phyloP scores from a whole-genome alignment of 23 red algal genomes.

The Gracilaria gracilis region DNA sequence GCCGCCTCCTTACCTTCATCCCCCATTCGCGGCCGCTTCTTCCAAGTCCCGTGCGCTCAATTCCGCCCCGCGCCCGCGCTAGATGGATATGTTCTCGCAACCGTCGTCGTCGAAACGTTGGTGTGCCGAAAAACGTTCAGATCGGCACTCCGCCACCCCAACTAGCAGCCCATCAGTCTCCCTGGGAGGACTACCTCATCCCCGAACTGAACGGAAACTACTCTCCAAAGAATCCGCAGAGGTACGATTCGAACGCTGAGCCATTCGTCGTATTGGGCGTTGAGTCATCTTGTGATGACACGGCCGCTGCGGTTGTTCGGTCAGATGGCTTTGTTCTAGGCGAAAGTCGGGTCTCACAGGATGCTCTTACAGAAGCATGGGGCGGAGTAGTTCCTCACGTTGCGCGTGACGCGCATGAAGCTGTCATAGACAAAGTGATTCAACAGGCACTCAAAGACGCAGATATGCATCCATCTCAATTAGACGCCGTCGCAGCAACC shows the following conservation, averaged over 20 bases:
- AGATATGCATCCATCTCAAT: not conserved
- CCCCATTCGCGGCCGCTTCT: not conserved
- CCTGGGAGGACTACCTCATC: slow-evolving; percentile 76
- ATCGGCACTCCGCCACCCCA: slow-evolving; percentile 32
- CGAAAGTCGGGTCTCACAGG: slow-evolving; percentile 77
- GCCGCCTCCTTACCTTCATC: slow-evolving; percentile 5
- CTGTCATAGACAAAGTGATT: slow-evolving; percentile 77
- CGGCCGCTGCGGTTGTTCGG: slow-evolving; percentile 88
- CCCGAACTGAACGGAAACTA: slow-evolving; percentile 64
- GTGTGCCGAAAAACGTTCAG: slow-evolving; percentile 67
- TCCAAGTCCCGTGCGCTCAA: not conserved
- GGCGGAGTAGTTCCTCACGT: slow-evolving; percentile 95
- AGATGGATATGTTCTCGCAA: slow-evolving; percentile 63
- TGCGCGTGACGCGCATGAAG: slow-evolving; percentile 89
- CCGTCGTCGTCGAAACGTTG: slow-evolving; percentile 57
- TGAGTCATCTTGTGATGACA: slow-evolving; percentile 98
- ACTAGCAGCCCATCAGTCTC: slow-evolving; percentile 44
- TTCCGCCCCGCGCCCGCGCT: not conserved
- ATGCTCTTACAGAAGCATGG: slow-evolving; percentile 74
- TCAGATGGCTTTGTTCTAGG: slow-evolving; percentile 81
- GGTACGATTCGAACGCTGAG: not conserved
- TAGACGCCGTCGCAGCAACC: slow-evolving; percentile 89
- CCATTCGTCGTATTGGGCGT: slow-evolving; percentile 88
- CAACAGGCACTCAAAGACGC: slow-evolving; percentile 70
- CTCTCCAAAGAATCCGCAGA: slow-evolving; percentile 8